These are phyloP conservation scores for Aspergillus persii DNA, from an alignment of 2,329 filamentous ascomycete species.

Conservation along the genomic window DNA sequence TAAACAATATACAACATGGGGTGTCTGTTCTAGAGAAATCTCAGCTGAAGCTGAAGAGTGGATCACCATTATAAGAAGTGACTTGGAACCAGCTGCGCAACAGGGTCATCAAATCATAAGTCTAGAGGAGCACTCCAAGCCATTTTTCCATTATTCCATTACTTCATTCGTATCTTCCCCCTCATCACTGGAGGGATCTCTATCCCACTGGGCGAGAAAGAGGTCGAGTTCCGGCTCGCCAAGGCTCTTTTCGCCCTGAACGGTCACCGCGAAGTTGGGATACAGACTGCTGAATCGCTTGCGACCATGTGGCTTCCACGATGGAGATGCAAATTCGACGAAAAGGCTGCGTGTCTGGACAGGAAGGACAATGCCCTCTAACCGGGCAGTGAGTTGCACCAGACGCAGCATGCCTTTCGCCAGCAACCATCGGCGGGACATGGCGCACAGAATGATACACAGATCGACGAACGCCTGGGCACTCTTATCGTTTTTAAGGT, in stretches of 20 bases:
- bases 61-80: too few species aligned
- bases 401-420: slow-evolving; percentile 22
- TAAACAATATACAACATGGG: too few species aligned
- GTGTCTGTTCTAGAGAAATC: too few species aligned
- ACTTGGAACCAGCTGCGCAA: too few species aligned
- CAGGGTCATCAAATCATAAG: too few species aligned
- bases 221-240: slow-evolving; percentile 16
- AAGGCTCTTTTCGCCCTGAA: not conserved
- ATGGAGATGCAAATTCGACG: slow-evolving; percentile 15
- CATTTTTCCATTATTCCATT: too few species aligned
- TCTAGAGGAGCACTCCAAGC: too few species aligned
- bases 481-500: slow-evolving; percentile 11
- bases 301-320: slow-evolving; percentile 16
- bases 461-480: slow-evolving; percentile 18
- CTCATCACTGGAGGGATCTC: not conserved
- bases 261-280: slow-evolving; percentile 14
- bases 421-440: slow-evolving; percentile 18
- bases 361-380: slow-evolving; percentile 13
- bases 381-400: slow-evolving; percentile 19
- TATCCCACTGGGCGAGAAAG: slow-evolving; percentile 19
- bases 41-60: too few species aligned
- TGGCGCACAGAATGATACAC: slow-evolving; percentile 11
- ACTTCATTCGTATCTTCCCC: not conserved
- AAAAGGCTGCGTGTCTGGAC: slow-evolving; percentile 15
- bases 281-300: slow-evolving; percentile 19